Conservation (phyloP, 192 early-diverging fungal species). For the Podochytrium sp. region DNA sequence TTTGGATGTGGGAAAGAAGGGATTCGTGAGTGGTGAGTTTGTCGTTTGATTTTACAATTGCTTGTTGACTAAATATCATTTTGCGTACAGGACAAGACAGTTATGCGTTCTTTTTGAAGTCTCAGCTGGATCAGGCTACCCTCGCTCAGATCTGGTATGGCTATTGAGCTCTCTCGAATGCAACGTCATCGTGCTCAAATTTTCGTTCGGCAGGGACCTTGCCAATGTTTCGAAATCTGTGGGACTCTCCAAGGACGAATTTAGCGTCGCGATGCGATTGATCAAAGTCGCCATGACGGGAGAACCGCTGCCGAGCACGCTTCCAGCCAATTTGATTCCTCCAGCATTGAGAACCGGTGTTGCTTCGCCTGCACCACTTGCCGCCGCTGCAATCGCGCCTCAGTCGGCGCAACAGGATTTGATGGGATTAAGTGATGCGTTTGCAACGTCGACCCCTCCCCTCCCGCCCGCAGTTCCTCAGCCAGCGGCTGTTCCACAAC, state of each 20-base stretch:
- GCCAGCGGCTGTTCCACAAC: not conserved
- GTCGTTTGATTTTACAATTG: conserved; percentile 16
- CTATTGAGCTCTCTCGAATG: conserved; percentile 3
- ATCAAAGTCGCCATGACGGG: conserved; percentile 46
- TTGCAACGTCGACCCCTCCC: not conserved
- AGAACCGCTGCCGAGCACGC: conserved; percentile 38
- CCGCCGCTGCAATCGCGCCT: conserved; percentile 2
- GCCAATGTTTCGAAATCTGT: conserved; percentile 43
- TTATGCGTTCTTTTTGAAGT: conserved; percentile 79
- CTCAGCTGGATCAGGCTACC: conserved; percentile 65
- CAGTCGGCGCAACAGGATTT: conserved; percentile 34
- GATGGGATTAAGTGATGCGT: conserved; percentile 35
- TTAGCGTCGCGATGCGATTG: conserved; percentile 52
- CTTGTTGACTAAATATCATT: not conserved
- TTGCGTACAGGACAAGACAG: conserved; percentile 68
- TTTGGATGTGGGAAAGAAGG: conserved; percentile 66
- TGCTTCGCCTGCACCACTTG: not conserved
- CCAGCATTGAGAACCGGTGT: conserved; percentile 39
- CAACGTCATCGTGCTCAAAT: not conserved
- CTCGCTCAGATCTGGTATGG: conserved; percentile 77
- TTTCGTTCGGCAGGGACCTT: conserved; percentile 40
- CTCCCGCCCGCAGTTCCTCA: not conserved
- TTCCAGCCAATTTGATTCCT: conserved; percentile 64
- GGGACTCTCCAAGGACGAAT: conserved; percentile 49
- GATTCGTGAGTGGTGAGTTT: conserved; percentile 68